Evolutionary conservation across 2,329 filamentous ascomycete genomes (phyloP), one percentile per base, ranked within the genome.

Genomic region (Penicillium sp.): DNA sequence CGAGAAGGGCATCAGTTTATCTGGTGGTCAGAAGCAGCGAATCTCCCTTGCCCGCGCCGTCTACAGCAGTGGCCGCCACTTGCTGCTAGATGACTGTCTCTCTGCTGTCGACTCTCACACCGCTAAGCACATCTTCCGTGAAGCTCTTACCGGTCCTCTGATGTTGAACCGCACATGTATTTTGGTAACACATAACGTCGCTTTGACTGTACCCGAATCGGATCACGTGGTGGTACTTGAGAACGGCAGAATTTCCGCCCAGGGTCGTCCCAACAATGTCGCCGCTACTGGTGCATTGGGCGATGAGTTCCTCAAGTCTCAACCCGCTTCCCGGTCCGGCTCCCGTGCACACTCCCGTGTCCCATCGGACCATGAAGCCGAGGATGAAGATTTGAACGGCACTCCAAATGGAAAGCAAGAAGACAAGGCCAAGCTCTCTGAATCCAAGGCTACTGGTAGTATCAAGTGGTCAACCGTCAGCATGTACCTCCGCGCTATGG

Each of bases 31-130:
- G 76, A 97, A 97, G 76, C 94, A 99, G 75, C 88, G 94, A 57
- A 97, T 99, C 50, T 97, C 93, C 15, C 83, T 99, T 44, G 94
- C 94, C n/a, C 87, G 94, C 64, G 94, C 94, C 1, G 82, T 99
- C n/a, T 99, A 99, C 76, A 96, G 91, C 63, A 93, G 91, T 74
- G 95, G 92, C 6, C 88, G 88, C 52, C 93, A 97, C 73, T 78
- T 99, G 16, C 83, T 99, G 11, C 82, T 99, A 49, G 94, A 99
- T 69, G 94, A 99, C 73, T 96, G 95, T 62, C 82, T 99, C 43
- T 97, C 92, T 70, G 94, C 94, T 29, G 94, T 99, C 34, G 94
- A 99, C 73, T 95, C 94, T 4, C 94, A 99, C 68, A 97, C 94
- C 0, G 92, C 92, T 2, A 95, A 97, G 73, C 97, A 95, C 88